Conservation (phyloP, 2,329 filamentous ascomycete genomes). For the Cladosporium sp. region DNA sequence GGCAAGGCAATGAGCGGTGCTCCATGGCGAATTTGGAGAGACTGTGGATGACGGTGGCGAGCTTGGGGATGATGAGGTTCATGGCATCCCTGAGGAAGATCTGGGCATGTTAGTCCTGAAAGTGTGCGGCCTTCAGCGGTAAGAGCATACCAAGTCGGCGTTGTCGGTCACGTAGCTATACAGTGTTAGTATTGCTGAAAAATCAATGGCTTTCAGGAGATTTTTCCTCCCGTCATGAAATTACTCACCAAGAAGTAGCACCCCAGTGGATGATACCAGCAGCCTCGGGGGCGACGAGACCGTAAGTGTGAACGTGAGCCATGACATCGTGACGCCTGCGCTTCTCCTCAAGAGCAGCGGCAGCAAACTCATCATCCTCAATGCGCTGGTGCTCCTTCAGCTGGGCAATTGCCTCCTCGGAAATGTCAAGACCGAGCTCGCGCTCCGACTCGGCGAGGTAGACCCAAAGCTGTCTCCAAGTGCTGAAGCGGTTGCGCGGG, state of each 20-base stretch:
- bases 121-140: no score
- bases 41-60: conserved; percentile 75
- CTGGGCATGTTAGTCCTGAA: conserved; percentile 1
- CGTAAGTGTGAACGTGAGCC: conserved; percentile 60
- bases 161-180: conserved; percentile 65
- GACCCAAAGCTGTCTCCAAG: conserved; percentile 83
- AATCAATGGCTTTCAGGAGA: no score
- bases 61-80: conserved; percentile 70
- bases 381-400: conserved; percentile 44
- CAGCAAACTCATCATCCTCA: conserved; percentile 45
- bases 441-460: conserved; percentile 77
- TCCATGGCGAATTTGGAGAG: conserved; percentile 67
- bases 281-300: conserved; percentile 67
- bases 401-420: conserved; percentile 54
- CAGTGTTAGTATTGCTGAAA: conserved; percentile 9
- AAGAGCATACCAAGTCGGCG: conserved; percentile 53
- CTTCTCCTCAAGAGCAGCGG: conserved; percentile 48
- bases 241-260: conserved; percentile 48
- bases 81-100: conserved; percentile 73
- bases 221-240: no score
- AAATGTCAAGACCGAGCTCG: conserved; percentile 74
- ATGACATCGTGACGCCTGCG: conserved; percentile 45
- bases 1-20: conserved; percentile 67
- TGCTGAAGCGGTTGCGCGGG: conserved; percentile 67
- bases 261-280: conserved; percentile 81